phyloP scores from a whole-genome alignment of 1,284 basidiomycete genomes.

The Melampsora americana region DNA sequence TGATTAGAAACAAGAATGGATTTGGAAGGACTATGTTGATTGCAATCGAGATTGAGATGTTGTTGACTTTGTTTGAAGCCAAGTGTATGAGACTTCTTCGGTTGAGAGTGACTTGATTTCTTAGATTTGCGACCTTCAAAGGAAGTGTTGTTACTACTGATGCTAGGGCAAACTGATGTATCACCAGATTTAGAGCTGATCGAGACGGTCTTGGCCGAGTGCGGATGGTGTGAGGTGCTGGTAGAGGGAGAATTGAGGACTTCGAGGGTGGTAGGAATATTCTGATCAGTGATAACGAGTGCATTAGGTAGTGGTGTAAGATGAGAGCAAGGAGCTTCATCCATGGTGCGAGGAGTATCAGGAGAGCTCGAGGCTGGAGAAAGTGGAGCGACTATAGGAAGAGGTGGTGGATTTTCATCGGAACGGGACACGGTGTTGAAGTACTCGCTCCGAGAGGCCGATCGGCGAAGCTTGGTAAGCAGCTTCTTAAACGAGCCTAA shows the following conservation, averaged over 20 bases:
- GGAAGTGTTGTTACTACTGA: background rate
- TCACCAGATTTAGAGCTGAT: slow-evolving; percentile 6
- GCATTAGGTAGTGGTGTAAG: background rate
- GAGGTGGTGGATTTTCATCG: background rate
- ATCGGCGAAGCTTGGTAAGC: background rate
- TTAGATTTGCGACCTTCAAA: slow-evolving; percentile 2
- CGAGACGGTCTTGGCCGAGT: background rate
- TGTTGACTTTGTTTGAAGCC: background rate
- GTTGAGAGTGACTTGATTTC: background rate
- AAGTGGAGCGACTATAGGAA: background rate
- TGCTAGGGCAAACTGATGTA: background rate
- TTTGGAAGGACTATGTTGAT: background rate
- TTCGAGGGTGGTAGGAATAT: background rate
- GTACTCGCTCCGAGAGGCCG: background rate
- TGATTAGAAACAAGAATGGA: background rate
- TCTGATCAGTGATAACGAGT: background rate
- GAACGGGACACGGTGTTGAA: background rate
- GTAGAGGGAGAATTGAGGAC: background rate
- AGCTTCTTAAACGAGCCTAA: slow-evolving; percentile 9
- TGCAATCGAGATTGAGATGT: background rate
- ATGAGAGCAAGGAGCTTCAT: background rate
- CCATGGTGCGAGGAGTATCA: slow-evolving; percentile 5
- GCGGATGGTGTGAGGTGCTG: background rate
- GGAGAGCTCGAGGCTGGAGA: background rate
- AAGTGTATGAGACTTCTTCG: slow-evolving; percentile 1